Evolutionary conservation across 345 rosid genomes (phyloP), one percentile per base, ranked within the genome.

Genomic region (Eutrema yunnanense): DNA sequence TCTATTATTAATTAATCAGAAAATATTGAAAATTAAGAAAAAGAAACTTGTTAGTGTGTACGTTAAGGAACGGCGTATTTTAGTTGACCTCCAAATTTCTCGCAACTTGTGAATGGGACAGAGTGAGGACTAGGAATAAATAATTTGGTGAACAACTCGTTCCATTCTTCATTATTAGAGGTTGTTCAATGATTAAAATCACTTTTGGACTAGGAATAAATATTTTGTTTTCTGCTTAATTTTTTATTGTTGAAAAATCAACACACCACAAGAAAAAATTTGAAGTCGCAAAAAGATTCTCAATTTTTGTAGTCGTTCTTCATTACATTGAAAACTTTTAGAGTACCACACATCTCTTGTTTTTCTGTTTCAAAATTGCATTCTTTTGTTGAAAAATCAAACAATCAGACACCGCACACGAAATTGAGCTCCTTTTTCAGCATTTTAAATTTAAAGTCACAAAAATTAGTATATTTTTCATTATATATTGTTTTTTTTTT

Each of bases 91-190:
- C 30, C 79, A 9, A 51, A 34, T 0, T 51, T 26, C 8, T 40
- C 27, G 68, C 78, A 60, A 67, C 58, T 55, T 62, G 64, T 62
- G 79, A 68, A 61, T 75, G 73, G 26, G 73, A 75, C 69, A 61
- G 43, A 27, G 4, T 2, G 6, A 50, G 16, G 53, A 75, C 48
- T 52, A 61, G 38, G 51, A 42, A 51, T 43, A 22, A 13, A 8
- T 53, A 36, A 16, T 47, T 62, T 44, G 64, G 64, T 74, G 62
- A 42, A 49, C 40, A 33, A 51, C 62, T 74, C 67, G 73, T 56
- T 53, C 51, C 30, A 5, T 34, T 13, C 49, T 13, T 9, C 38
- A 11, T 61, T 40, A 33, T 59, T 0, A 33, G 32, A 67, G 13
- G 62, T 66, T 66, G 73, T 59, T 58, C 53, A 49, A 66, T 66